Evolutionary conservation across 106 monocot genomes (phyloP).

Genomic region (Alisma plantagoaquatica): DNA sequence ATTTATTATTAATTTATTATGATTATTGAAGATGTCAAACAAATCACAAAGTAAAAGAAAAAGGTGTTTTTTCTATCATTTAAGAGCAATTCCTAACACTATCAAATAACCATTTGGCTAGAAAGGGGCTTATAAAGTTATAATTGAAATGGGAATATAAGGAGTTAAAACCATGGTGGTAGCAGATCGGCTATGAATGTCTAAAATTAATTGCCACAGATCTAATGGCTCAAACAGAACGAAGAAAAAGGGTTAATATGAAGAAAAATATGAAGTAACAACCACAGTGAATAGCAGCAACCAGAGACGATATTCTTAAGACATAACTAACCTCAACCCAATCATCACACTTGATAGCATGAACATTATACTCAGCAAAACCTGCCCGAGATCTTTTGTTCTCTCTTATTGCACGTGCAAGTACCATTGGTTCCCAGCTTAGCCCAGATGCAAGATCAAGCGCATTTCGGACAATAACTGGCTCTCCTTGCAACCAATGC

Average conservation of each 20-base stretch:
- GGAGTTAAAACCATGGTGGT: not conserved
- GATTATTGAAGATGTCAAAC: not conserved
- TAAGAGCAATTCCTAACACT: not conserved
- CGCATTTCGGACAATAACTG: slow-evolving; percentile 56
- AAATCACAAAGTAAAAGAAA: not conserved
- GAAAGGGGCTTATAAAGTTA: not conserved
- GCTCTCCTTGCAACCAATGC: slow-evolving; percentile 62
- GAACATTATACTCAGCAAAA: slow-evolving; percentile 11
- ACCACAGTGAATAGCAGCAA: not conserved
- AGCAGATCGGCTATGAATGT: too few species aligned
- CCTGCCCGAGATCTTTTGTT: slow-evolving; percentile 12
- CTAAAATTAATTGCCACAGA: too few species aligned
- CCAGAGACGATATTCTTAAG: not conserved
- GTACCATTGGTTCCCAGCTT: slow-evolving; percentile 56
- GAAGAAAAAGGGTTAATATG: not conserved
- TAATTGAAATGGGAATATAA: not conserved
- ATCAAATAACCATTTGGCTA: not conserved
- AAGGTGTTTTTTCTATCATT: not conserved
- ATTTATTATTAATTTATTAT: too few species aligned
- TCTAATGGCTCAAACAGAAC: not conserved
- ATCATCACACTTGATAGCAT: slow-evolving; percentile 55
- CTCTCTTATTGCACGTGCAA: slow-evolving; percentile 30
- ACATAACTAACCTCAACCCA: slow-evolving; percentile 43
- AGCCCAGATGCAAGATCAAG: slow-evolving; percentile 25
- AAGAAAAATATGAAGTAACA: not conserved